Base-by-base conservation (phyloP, 805 yeast genomes). In the Zygosaccharomyces kombuchaensis region DNA sequence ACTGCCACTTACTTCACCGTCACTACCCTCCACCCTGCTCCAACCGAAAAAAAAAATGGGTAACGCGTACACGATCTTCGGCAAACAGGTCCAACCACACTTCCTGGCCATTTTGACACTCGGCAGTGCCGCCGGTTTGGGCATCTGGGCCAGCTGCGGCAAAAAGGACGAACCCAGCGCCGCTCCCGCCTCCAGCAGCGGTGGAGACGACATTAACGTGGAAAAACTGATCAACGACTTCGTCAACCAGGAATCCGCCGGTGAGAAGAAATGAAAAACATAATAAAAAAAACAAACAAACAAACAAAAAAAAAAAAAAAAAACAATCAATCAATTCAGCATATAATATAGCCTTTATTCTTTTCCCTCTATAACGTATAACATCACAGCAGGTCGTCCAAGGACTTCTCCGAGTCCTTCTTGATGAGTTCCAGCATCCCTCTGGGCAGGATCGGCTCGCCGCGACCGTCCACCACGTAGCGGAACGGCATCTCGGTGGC, bases 401-500 rank as follows among this genome's bases (percentile, higher is more conserved):
- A 73, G 27, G 83, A 78, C 67, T 88, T 89, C 53, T 87, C 90
- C 2, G 95, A 81, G 59, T 91, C 99, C 53, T 78, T 78, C 60
- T 83, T 82, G 58, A 91, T 91, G 62, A 91, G 74, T 26, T 82
- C 82, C 46, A 87, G 69, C 98, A 91, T 91, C 0, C 98, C 98
- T 45, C 77, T 76, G 0, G 99, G 99, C 59, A 91, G 72, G 9
- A 93, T 85, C 1, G 99, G 98, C 50, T 77, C 75, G 3, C 78
- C 80, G 1, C 74, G 55, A 9, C 51, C 40, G 55, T 85, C 86
- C 47, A 82, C 67, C 13, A 91, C 84, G 58, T 91, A 91, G 61
- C 99, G 76, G 70, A 91, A 91, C 2, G 99, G 99, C 99, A 91
- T 91, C 62, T 91, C 97, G 0, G 96, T 89, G 2, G 95, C 86